Evolutionary conservation across 768 basidiomycete genomes (phyloP).

Genomic region (Mycena galericulata): DNA sequence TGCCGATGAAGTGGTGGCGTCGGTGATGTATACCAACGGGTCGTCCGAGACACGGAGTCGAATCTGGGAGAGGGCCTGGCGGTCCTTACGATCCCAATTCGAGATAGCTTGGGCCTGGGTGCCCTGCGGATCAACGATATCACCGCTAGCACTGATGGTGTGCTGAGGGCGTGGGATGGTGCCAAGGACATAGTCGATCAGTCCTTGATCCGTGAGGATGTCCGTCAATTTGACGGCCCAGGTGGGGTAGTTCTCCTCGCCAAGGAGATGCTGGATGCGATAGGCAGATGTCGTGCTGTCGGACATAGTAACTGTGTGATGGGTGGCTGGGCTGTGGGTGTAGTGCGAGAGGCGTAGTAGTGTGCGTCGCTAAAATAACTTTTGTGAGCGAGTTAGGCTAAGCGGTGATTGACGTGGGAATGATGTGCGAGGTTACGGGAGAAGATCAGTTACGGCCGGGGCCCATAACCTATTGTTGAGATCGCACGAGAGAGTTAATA

Average conservation of each 20-base stretch:
- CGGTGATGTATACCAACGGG: slow-evolving; percentile 15
- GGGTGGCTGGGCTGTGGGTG: no score
- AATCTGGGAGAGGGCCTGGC: slow-evolving; percentile 45
- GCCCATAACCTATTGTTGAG: slow-evolving; percentile 22
- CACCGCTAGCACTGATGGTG: background rate
- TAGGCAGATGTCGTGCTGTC: no score
- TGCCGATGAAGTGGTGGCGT: slow-evolving; percentile 18
- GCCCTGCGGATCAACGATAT: slow-evolving; percentile 7
- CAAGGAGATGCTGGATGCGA: slow-evolving; percentile 27
- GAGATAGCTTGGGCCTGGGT: background rate
- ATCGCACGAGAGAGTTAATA: background rate
- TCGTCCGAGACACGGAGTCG: slow-evolving; percentile 30
- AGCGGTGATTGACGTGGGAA: background rate
- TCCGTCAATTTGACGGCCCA: slow-evolving; percentile 33
- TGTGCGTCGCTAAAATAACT: background rate
- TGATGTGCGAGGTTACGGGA: background rate
- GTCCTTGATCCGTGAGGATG: slow-evolving; percentile 35
- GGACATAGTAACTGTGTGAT: no score
- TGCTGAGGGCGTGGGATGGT: background rate
- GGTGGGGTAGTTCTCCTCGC: slow-evolving; percentile 35
- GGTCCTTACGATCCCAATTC: slow-evolving; percentile 37
- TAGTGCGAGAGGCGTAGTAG: slow-evolving; percentile 3
- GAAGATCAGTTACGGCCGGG: slow-evolving; percentile 12
- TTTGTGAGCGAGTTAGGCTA: background rate
- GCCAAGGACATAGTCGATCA: slow-evolving; percentile 24